phyloP scores from a whole-genome alignment of 352 stramenopile species.

The Globisporangium solare region DNA sequence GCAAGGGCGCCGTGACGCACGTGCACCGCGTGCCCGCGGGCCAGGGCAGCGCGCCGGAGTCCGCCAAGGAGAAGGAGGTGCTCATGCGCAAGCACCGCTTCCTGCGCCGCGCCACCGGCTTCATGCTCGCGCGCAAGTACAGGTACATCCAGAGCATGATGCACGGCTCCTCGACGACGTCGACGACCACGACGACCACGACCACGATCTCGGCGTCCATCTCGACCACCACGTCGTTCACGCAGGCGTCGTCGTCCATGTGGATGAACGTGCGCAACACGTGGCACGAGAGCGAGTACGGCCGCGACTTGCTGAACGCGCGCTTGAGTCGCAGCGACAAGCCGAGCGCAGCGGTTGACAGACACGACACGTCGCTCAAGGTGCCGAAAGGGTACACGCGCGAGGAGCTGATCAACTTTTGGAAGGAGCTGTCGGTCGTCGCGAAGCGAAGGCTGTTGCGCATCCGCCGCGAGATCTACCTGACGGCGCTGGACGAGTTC shows the following conservation, averaged over 20 bases:
- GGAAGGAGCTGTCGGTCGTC: slow-evolving; percentile 62
- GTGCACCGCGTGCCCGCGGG: slow-evolving; percentile 30
- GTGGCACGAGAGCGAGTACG: slow-evolving; percentile 17
- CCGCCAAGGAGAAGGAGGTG: slow-evolving; percentile 36
- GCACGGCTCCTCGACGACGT: slow-evolving; percentile 10
- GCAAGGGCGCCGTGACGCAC: slow-evolving; percentile 39
- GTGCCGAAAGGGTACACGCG: slow-evolving; percentile 52
- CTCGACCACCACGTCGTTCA: slow-evolving; percentile 19
- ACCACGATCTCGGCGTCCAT: slow-evolving; percentile 10
- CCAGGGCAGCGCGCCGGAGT: slow-evolving; percentile 7
- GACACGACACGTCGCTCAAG: slow-evolving; percentile 13
- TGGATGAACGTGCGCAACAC: slow-evolving; percentile 21
- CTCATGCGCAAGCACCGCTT: slow-evolving; percentile 58
- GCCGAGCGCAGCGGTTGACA: slow-evolving; percentile 6
- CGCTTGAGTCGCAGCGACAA: slow-evolving; percentile 3
- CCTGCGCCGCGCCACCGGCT: slow-evolving; percentile 55
- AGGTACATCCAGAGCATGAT: slow-evolving; percentile 32
- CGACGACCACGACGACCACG: slow-evolving; percentile 6
- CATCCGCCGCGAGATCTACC: slow-evolving; percentile 66
- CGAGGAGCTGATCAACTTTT: slow-evolving; percentile 80
- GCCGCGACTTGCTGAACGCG: slow-evolving; percentile 11
- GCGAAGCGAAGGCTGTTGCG: slow-evolving; percentile 63
- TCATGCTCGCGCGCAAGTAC: slow-evolving; percentile 73
- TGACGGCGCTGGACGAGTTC: slow-evolving; percentile 67
- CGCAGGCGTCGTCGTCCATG: slow-evolving; percentile 14